These are phyloP conservation scores for Alternaria ethzedia DNA, from an alignment of 2,329 filamentous ascomycete genomes.

Conservation along the genomic window DNA sequence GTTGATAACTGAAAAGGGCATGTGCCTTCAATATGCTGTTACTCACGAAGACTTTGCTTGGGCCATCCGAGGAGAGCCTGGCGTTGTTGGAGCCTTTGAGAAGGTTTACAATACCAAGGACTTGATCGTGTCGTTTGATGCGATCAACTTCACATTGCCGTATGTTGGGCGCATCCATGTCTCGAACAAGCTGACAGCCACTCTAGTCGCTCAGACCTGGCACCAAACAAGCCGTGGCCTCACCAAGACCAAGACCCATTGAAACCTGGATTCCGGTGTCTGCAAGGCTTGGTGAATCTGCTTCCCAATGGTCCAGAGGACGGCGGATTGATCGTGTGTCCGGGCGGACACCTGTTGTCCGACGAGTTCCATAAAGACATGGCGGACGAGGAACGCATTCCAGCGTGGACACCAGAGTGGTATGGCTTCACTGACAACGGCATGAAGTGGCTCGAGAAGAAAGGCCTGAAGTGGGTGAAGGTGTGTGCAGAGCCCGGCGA, in stretches of 20 bases:
- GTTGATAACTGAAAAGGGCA: constrained; percentile 27
- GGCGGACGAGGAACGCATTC: constrained; percentile 35
- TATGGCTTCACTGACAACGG: constrained; percentile 42
- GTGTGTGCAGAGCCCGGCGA: constrained; percentile 53
- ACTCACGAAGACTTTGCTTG: constrained; percentile 53
- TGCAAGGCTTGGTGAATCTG: constrained; percentile 60
- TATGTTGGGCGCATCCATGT: not conserved
- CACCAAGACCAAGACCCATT: constrained; percentile 40
- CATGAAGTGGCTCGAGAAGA: constrained; percentile 51
- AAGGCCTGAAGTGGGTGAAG: constrained; percentile 50
- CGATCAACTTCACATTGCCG: constrained; percentile 45
- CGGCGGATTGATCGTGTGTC: constrained; percentile 47
- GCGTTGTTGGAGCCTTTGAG: constrained; percentile 35
- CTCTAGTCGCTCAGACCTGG: constrained; percentile 32
- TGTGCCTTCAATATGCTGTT: constrained; percentile 42
- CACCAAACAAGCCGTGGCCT: constrained; percentile 42
- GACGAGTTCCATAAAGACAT: constrained; percentile 40
- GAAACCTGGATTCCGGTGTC: constrained; percentile 57
- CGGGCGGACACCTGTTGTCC: constrained; percentile 37
- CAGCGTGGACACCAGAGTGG: constrained; percentile 43
- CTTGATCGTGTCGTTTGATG: constrained; percentile 49
- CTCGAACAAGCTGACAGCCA: not conserved
- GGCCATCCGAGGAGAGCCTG: constrained; percentile 49
- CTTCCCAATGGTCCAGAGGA: constrained; percentile 46
- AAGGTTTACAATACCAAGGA: constrained; percentile 47